A percentile compares a stretch with the other conserved stretches of the same genome.
Evolutionary conservation across 1,139 yeast species (phyloP).

Genomic region (Pichia sp.): DNA sequence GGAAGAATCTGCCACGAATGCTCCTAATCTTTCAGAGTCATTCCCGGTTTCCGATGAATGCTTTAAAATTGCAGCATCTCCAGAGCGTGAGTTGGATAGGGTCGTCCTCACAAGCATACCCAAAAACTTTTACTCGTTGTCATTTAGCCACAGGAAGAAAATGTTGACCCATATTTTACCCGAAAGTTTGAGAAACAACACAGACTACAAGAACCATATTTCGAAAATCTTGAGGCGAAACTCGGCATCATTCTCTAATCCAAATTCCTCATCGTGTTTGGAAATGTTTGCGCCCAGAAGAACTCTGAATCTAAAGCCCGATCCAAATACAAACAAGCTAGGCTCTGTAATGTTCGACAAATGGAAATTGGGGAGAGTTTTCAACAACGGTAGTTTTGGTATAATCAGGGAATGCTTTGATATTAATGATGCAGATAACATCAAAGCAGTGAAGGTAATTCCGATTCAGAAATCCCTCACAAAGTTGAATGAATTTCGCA

Average conservation of each 20-base stretch:
- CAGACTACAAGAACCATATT: conserved; percentile 26
- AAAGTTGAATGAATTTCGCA: conserved; percentile 47
- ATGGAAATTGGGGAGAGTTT: conserved; percentile 63
- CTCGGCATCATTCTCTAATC: conserved; percentile 13
- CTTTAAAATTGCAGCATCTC: conserved; percentile 22
- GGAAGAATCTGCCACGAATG: background rate
- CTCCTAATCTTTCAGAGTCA: background rate
- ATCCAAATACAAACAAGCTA: conserved; percentile 41
- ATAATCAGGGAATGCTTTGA: conserved; percentile 57
- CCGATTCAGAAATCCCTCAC: conserved; percentile 37
- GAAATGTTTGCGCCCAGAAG: conserved; percentile 1
- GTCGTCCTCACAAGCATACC: conserved; percentile 33
- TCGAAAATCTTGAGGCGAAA: conserved; percentile 23
- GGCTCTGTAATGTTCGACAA: conserved; percentile 51
- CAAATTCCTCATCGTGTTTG: conserved; percentile 4
- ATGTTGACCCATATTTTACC: conserved; percentile 51
- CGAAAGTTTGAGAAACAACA: conserved; percentile 23
- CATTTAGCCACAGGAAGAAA: conserved; percentile 63
- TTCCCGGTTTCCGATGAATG: conserved; percentile 14
- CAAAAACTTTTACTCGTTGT: conserved; percentile 51
- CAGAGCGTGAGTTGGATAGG: conserved; percentile 24
- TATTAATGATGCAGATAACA: conserved; percentile 16
- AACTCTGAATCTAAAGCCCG: conserved; percentile 5
- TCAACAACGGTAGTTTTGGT: conserved; percentile 93
- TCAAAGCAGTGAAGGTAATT: conserved; percentile 74